Conservation (phyloP, 768 basidiomycete genomes). For the Mycena rebaudengoi region DNA sequence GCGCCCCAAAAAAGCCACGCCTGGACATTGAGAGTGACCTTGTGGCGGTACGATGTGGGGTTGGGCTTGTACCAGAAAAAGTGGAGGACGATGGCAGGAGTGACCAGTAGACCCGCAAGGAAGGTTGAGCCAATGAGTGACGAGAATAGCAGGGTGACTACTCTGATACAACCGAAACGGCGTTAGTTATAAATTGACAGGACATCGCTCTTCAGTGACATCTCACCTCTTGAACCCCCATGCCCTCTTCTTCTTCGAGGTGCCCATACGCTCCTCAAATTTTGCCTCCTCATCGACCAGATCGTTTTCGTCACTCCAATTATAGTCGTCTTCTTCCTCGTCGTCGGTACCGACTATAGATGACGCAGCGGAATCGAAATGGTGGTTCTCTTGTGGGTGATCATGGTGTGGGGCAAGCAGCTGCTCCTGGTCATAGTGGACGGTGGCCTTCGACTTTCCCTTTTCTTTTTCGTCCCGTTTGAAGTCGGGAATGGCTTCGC, state of each 20-base stretch:
- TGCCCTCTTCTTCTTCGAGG: constrained; percentile 48
- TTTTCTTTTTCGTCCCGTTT: constrained; percentile 19
- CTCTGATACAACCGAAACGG: constrained; percentile 41
- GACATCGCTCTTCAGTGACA: not conserved
- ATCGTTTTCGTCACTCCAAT: constrained; percentile 85
- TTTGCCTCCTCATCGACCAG: constrained; percentile 74
- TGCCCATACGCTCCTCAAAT: constrained; percentile 68
- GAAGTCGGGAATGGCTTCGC: no score
- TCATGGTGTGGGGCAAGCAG: constrained; percentile 35
- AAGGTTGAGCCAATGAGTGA: constrained; percentile 78
- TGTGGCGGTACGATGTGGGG: constrained; percentile 62
- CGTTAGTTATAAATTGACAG: not conserved
- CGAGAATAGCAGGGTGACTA: constrained; percentile 71
- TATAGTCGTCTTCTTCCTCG: constrained; percentile 68
- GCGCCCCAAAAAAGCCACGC: constrained; percentile 89
- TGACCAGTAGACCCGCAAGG: constrained; percentile 66
- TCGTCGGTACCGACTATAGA: constrained; percentile 66
- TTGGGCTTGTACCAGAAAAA: constrained; percentile 76
- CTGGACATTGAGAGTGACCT: constrained; percentile 70
- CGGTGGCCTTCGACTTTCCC: constrained; percentile 45
- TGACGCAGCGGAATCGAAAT: constrained; percentile 43
- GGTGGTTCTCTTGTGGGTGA: constrained; percentile 41
- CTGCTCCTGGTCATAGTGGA: constrained; percentile 63
- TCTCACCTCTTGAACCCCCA: constrained; percentile 65
- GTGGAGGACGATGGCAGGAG: constrained; percentile 70